Conservation (phyloP, 2,329 filamentous ascomycete species). For the Lasiodiplodia sp. region DNA sequence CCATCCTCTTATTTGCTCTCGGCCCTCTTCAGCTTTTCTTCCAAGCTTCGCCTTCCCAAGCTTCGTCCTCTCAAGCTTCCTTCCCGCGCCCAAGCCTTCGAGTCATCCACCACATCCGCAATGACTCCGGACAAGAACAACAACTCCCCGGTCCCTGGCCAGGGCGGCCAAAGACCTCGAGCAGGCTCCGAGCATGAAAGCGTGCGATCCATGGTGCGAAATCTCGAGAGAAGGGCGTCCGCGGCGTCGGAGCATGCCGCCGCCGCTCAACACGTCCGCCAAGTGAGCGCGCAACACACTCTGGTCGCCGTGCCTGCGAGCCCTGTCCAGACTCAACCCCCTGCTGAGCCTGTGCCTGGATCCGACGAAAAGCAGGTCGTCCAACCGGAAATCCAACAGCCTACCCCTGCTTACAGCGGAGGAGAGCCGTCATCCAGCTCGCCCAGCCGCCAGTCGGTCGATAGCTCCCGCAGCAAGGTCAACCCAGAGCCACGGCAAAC, state of each 20-base stretch:
- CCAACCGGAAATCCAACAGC: too few relatives aligned
- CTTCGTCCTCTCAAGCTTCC: conserved; percentile 1
- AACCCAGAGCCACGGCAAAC: neutral
- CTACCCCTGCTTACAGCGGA: neutral
- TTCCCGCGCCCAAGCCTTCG: neutral
- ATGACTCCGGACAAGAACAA: conserved; percentile 17
- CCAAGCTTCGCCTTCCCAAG: neutral
- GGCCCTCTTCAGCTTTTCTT: too few relatives aligned
- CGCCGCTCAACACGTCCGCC: neutral
- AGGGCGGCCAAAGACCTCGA: neutral
- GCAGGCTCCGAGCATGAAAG: neutral
- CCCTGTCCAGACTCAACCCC: neutral
- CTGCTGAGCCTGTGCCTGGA: neutral
- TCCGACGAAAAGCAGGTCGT: neutral
- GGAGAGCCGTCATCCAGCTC: neutral
- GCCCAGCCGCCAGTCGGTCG: neutral
- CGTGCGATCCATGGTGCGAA: conserved; percentile 1
- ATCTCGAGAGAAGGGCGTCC: conserved; percentile 5
- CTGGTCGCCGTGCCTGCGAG: conserved; percentile 1
- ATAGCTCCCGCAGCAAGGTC: conserved; percentile 30
- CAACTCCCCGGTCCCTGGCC: neutral
- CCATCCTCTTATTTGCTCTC: neutral
- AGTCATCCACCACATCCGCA: neutral
- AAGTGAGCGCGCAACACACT: neutral
- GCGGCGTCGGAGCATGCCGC: conserved; percentile 3